Evolutionary conservation across 345 rosid species (phyloP).

Genomic region (Citrus inodora): DNA sequence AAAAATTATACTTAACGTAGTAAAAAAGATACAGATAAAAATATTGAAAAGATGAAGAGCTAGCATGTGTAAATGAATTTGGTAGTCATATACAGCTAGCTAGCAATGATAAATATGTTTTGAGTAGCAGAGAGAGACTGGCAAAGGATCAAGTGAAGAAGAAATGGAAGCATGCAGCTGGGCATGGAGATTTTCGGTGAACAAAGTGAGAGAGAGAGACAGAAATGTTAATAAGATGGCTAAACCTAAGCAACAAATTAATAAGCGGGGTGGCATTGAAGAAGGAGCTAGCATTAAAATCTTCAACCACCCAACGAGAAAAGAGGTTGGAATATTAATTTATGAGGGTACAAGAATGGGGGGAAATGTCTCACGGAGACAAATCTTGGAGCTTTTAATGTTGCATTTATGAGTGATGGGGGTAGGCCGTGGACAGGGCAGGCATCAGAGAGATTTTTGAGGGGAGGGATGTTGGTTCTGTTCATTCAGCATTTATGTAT

Average conservation of each 20-base stretch:
- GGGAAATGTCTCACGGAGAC: conserved; percentile 29
- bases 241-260: background rate
- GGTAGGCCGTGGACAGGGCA: conserved; percentile 14
- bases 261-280: conserved; percentile 24
- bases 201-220: background rate
- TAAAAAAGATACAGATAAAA: no score
- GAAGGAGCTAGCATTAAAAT: conserved; percentile 36
- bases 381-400: conserved; percentile 37
- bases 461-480: conserved; percentile 38
- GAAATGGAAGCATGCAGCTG: background rate
- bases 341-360: conserved; percentile 28
- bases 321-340: conserved; percentile 41
- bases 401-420: conserved; percentile 23
- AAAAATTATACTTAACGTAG: background rate
- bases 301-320: conserved; percentile 40
- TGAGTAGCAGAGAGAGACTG: background rate
- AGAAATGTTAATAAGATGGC: background rate
- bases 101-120: background rate
- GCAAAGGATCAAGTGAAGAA: background rate
- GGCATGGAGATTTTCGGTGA: background rate
- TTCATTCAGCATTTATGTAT: conserved; percentile 21
- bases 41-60: background rate
- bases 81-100: background rate
- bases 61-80: background rate
- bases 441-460: background rate